Conservation (phyloP, 1,284 basidiomycete species). For the Pterula multifida region DNA sequence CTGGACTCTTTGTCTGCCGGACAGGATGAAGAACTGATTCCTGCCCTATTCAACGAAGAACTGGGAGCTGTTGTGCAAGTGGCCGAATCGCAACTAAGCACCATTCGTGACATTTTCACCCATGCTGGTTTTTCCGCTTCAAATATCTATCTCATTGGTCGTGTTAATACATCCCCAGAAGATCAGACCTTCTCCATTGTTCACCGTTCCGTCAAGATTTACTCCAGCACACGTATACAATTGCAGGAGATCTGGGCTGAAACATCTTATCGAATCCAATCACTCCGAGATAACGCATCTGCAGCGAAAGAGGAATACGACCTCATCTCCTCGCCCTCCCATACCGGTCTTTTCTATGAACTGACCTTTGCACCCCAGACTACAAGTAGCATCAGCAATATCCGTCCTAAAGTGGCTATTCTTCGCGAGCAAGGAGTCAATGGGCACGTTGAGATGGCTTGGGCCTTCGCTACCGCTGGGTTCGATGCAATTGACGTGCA, state of each 20-base stretch:
- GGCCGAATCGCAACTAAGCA: constrained; percentile 43
- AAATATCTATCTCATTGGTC: constrained; percentile 68
- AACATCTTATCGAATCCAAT: constrained; percentile 89
- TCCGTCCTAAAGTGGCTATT: constrained; percentile 85
- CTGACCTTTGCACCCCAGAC: constrained; percentile 50
- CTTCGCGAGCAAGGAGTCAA: constrained; percentile 98
- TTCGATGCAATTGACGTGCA: constrained; percentile 95
- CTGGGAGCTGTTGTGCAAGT: constrained; percentile 91
- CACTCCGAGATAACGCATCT: constrained; percentile 74
- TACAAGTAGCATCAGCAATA: constrained; percentile 15
- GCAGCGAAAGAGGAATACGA: constrained; percentile 77
- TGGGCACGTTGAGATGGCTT: constrained; percentile 97
- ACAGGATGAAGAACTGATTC: constrained; percentile 39
- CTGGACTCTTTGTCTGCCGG: constrained; percentile 41
- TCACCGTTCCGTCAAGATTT: constrained; percentile 42
- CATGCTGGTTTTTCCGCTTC: constrained; percentile 61
- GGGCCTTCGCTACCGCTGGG: constrained; percentile 88
- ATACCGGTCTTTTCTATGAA: constrained; percentile 70
- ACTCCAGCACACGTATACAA: constrained; percentile 51
- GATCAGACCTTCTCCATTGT: constrained; percentile 59
- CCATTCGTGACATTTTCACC: constrained; percentile 53
- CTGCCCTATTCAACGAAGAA: constrained; percentile 91
- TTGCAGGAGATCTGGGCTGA: constrained; percentile 89
- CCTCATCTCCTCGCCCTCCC: constrained; percentile 55
- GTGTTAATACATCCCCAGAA: constrained; percentile 36